These are phyloP conservation scores for Alternaria arborescens DNA, from an alignment of 2,329 filamentous ascomycete species.

Conservation along the genomic window DNA sequence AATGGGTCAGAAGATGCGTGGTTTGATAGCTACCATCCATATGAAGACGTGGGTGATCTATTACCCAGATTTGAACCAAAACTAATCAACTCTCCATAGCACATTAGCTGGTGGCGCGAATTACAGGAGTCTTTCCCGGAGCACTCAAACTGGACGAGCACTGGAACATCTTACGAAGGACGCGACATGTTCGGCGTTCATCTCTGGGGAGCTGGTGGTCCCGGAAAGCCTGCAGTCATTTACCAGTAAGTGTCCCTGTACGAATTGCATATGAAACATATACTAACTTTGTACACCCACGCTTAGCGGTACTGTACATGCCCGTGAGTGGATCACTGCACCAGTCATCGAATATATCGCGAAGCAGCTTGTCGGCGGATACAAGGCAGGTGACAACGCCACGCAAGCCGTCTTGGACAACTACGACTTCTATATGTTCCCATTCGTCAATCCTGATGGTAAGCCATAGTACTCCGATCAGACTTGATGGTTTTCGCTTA, in stretches of 20 bases:
- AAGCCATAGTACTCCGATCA: neutral
- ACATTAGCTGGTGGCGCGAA: constrained; percentile 29
- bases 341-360: constrained; percentile 51
- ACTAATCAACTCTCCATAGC: constrained; percentile 8
- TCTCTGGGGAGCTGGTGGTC: constrained; percentile 42
- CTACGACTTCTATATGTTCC: constrained; percentile 47
- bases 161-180: constrained; percentile 43
- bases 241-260: constrained; percentile 25
- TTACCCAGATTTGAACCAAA: neutral
- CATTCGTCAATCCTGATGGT: constrained; percentile 46
- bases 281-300: neutral
- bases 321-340: constrained; percentile 45
- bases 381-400: constrained; percentile 35
- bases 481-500: neutral
- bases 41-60: constrained; percentile 31
- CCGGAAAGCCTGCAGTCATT: constrained; percentile 44
- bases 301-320: constrained; percentile 38
- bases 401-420: constrained; percentile 44
- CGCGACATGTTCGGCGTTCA: constrained; percentile 44
- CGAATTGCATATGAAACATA: neutral
- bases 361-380: constrained; percentile 38
- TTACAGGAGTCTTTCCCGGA: constrained; percentile 37
- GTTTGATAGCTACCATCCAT: constrained; percentile 47
- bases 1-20: constrained; percentile 30
- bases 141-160: constrained; percentile 41